These are phyloP conservation scores for Sporisorium graminicola DNA, from an alignment of 1,284 basidiomycete genomes.

Conservation along the genomic window DNA sequence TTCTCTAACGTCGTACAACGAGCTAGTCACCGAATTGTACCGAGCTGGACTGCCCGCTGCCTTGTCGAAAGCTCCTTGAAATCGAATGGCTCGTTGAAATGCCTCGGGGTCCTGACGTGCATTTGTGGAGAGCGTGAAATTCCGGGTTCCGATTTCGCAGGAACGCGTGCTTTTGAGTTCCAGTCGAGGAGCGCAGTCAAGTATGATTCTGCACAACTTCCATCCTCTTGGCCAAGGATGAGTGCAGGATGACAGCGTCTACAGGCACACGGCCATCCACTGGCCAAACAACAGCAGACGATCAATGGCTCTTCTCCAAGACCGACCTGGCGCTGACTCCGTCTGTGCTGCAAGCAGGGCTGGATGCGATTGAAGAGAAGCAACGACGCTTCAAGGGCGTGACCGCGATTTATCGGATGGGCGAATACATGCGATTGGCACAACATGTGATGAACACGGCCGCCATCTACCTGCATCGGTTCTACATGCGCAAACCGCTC, in stretches of 20 bases:
- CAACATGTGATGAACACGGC: slow-evolving; percentile 72
- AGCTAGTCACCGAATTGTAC: neutral
- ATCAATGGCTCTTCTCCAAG: slow-evolving; percentile 58
- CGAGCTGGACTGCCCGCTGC: too few relatives aligned
- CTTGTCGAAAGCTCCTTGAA: too few relatives aligned
- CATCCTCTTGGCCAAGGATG: slow-evolving; percentile 19
- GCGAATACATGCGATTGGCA: slow-evolving; percentile 59
- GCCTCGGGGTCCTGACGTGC: neutral
- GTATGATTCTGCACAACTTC: neutral
- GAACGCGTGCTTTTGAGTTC: neutral
- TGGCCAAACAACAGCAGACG: slow-evolving; percentile 25
- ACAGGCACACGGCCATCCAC: slow-evolving; percentile 18
- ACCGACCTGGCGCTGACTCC: slow-evolving; percentile 51
- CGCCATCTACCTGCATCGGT: slow-evolving; percentile 90
- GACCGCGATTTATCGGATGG: slow-evolving; percentile 60
- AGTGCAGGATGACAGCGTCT: slow-evolving; percentile 30
- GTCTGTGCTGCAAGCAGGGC: slow-evolving; percentile 39
- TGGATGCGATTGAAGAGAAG: slow-evolving; percentile 54
- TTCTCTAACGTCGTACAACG: neutral
- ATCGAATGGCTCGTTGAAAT: neutral
- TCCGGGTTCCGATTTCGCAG: slow-evolving; percentile 8
- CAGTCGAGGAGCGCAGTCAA: neutral
- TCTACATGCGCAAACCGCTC: slow-evolving; percentile 87
- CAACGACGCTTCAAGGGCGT: slow-evolving; percentile 59
- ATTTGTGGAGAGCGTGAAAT: neutral